phyloP scores from a whole-genome alignment of 2,329 filamentous ascomycete genomes.

The Verruconis gallopava region DNA sequence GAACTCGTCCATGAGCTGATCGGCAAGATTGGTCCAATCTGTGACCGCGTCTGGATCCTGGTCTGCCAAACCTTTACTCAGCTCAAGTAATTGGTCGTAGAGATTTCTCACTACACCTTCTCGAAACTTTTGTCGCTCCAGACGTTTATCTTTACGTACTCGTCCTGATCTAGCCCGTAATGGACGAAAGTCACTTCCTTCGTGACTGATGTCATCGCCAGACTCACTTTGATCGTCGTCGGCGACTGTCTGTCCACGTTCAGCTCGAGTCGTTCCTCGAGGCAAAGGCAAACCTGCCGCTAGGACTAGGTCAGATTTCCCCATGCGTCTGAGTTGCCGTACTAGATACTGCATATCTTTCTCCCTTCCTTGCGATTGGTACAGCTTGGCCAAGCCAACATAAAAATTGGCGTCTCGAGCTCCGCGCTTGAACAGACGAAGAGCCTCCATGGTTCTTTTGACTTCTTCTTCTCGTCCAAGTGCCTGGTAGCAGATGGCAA shows the following conservation, averaged over 20 bases:
- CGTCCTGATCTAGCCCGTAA: background rate
- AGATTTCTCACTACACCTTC: slow-evolving; percentile 3
- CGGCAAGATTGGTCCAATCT: slow-evolving; percentile 8
- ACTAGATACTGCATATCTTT: slow-evolving; percentile 8
- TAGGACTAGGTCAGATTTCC: slow-evolving; percentile 4
- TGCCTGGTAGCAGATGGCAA: slow-evolving; percentile 57
- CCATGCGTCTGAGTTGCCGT: slow-evolving; percentile 7
- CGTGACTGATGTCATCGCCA: background rate
- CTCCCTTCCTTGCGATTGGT: slow-evolving; percentile 7
- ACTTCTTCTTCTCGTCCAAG: slow-evolving; percentile 35
- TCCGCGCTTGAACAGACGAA: slow-evolving; percentile 3
- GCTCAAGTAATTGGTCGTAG: slow-evolving; percentile 3
- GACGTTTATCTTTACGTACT: slow-evolving; percentile 1
- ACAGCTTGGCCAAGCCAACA: slow-evolving; percentile 10
- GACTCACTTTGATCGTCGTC: background rate
- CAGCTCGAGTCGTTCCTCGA: background rate
- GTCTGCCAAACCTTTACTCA: slow-evolving; percentile 1
- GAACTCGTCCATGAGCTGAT: slow-evolving; percentile 9
- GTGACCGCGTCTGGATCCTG: slow-evolving; percentile 6
- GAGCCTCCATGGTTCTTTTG: slow-evolving; percentile 1
- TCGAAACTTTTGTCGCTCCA: background rate
- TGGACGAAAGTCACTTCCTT: background rate
- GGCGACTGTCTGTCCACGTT: background rate
- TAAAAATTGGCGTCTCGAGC: slow-evolving; percentile 5
- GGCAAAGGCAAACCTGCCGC: slow-evolving; percentile 5